Conservation (phyloP, 768 basidiomycete genomes). For the Hemileccinum rubropunctum region DNA sequence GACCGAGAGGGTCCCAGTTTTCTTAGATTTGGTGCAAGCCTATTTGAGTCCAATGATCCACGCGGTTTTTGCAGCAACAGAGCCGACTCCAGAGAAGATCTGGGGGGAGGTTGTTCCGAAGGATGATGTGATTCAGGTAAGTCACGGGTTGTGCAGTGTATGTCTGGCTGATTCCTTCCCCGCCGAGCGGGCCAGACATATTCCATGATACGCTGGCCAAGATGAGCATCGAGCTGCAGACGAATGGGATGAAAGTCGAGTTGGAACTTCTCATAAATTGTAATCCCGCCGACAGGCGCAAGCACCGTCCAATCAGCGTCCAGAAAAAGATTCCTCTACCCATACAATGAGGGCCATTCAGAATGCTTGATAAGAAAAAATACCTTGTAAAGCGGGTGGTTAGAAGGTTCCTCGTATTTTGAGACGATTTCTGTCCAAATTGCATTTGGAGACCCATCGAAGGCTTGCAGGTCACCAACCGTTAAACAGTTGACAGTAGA, state of each 20-base stretch:
- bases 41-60: slow-evolving; percentile 32
- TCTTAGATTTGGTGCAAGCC: slow-evolving; percentile 42
- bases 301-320: slow-evolving; percentile 77
- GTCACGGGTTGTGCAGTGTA: not conserved
- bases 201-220: slow-evolving; percentile 80
- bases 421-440: slow-evolving; percentile 86
- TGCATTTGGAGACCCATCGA: slow-evolving; percentile 81
- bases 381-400: slow-evolving; percentile 73
- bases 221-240: slow-evolving; percentile 79
- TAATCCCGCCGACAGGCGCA: slow-evolving; percentile 92
- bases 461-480: slow-evolving; percentile 76
- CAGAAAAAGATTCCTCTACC: slow-evolving; percentile 68
- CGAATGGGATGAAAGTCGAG: slow-evolving; percentile 82
- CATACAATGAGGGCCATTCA: slow-evolving; percentile 7
- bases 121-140: slow-evolving; percentile 20
- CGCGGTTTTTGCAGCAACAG: slow-evolving; percentile 33
- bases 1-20: slow-evolving; percentile 62
- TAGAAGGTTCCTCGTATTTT: slow-evolving; percentile 68
- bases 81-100: slow-evolving; percentile 55
- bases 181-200: slow-evolving; percentile 80
- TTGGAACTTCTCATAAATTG: slow-evolving; percentile 81
- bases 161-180: slow-evolving; percentile 19
- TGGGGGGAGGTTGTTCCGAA: slow-evolving; percentile 21
- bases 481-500: slow-evolving; percentile 76
- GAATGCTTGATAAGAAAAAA: not conserved